These are phyloP conservation scores for Citrus unshiu DNA, from an alignment of 345 rosid species.

Conservation along the genomic window DNA sequence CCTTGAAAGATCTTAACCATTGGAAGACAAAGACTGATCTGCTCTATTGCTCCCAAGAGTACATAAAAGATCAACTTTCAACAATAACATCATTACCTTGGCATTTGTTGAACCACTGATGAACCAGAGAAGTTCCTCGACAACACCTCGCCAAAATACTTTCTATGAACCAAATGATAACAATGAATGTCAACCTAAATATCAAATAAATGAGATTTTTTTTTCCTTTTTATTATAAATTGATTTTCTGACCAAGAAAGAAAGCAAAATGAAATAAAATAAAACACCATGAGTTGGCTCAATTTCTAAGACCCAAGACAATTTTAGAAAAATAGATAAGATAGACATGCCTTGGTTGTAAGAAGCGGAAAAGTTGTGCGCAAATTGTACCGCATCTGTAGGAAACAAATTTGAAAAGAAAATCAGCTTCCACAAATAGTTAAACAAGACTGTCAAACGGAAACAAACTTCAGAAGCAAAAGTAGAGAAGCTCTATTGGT, in stretches of 20 bases:
- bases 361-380: slow-evolving; percentile 84
- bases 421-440: not conserved
- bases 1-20: not conserved
- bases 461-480: slow-evolving; percentile 10
- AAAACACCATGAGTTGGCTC: not conserved
- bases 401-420: not conserved
- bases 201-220: slow-evolving; percentile 3
- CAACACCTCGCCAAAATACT: slow-evolving; percentile 98
- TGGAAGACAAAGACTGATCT: not conserved
- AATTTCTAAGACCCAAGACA: not conserved
- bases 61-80: slow-evolving; percentile 2
- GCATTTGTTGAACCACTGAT: slow-evolving; percentile 95
- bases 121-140: slow-evolving; percentile 98
- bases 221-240: not conserved
- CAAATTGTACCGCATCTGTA: slow-evolving; percentile 78
- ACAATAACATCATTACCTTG: slow-evolving; percentile 46
- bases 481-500: not conserved
- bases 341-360: slow-evolving; percentile 66
- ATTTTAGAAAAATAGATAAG: not conserved
- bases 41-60: not conserved
- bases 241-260: not conserved
- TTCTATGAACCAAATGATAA: slow-evolving; percentile 47
- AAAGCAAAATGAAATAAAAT: not conserved
- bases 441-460: not conserved
- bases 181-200: slow-evolving; percentile 15